These are phyloP conservation scores for Mallotus japonicus DNA, from an alignment of 441 rosid species.

Conservation along the genomic window DNA sequence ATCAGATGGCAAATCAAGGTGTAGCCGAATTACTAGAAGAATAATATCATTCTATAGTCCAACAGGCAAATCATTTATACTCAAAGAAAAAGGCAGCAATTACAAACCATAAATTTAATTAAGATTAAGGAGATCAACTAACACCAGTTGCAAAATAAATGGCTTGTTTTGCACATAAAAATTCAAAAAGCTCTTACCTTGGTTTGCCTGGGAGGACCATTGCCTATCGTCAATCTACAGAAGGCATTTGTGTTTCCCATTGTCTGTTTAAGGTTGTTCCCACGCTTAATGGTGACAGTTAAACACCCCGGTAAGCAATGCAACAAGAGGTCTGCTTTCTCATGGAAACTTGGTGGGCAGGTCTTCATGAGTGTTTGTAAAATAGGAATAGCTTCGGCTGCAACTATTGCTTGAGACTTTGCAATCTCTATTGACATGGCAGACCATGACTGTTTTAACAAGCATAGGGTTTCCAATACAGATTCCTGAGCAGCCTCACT, in stretches of 20 bases:
- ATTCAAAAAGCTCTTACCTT: conserved; percentile 48
- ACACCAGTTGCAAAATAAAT: background rate
- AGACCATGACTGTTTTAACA: conserved; percentile 79
- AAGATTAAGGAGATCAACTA: background rate
- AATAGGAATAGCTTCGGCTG: conserved; percentile 80
- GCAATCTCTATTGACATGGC: conserved; percentile 72
- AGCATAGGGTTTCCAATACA: conserved; percentile 73
- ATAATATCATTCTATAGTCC: background rate
- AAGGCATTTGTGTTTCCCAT: conserved; percentile 82
- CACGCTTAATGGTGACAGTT: conserved; percentile 76
- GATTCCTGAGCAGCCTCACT: conserved; percentile 69
- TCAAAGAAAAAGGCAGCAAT: conserved; percentile 2
- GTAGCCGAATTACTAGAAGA: background rate
- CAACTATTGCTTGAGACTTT: conserved; percentile 70
- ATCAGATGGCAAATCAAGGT: background rate
- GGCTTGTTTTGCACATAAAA: background rate
- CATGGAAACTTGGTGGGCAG: conserved; percentile 73
- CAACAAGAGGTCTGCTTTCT: conserved; percentile 71
- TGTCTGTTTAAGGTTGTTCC: conserved; percentile 77
- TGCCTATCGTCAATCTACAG: conserved; percentile 75
- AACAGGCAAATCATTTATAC: background rate
- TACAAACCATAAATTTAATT: background rate
- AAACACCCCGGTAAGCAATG: conserved; percentile 88
- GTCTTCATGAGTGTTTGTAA: conserved; percentile 77
- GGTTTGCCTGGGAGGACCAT: conserved; percentile 72